A percentile compares a stretch with the other conserved stretches of the same genome.
Conservation (phyloP, 2,329 filamentous ascomycete genomes). For the Sclerotinia nivalis region DNA sequence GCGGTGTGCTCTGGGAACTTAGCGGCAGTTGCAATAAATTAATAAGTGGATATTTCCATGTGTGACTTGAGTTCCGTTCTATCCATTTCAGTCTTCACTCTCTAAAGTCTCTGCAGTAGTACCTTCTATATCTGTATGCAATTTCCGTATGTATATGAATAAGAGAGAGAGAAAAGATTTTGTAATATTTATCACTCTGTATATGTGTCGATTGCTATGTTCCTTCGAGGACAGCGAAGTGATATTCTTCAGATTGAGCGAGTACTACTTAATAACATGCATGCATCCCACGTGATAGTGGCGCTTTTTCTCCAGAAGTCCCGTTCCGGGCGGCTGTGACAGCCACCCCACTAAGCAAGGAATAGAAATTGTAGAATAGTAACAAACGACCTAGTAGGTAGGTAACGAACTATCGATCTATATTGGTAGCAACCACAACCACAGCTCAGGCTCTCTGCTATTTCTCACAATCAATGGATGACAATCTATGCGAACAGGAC, state of each 20-base stretch:
- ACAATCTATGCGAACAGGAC: neutral
- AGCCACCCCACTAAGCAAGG: neutral
- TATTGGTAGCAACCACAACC: neutral
- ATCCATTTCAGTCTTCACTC: neutral
- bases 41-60: neutral
- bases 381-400: neutral
- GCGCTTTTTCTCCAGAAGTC: neutral
- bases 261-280: neutral
- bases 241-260: neutral
- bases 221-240: neutral
- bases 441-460: neutral
- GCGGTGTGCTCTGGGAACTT: conserved; percentile 5
- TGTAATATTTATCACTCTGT: neutral
- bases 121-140: neutral
- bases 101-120: neutral
- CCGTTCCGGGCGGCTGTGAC: conserved; percentile 11
- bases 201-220: neutral
- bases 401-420: neutral
- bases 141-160: neutral
- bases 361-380: neutral
- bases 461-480: neutral
- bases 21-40: conserved; percentile 9
- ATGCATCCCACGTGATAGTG: conserved; percentile 12
- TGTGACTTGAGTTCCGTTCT: conserved; percentile 2
- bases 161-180: neutral